Evolutionary conservation across 257 asterid genomes (phyloP), one percentile per base, ranked within the genome.

Genomic region (Plantago ovata): DNA sequence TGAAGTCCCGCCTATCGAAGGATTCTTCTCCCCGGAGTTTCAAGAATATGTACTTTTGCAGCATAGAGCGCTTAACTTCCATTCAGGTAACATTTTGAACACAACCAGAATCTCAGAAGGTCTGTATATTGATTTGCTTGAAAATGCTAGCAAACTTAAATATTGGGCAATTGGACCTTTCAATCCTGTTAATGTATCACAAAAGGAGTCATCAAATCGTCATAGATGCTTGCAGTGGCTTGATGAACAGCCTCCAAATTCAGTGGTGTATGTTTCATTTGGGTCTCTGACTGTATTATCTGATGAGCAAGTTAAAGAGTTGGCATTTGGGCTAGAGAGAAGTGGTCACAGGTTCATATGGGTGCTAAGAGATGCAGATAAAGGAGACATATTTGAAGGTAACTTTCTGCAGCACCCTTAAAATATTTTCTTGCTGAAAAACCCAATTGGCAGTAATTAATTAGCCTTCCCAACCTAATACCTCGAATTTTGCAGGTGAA

Each of bases 321-420:
- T 54, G 28, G 60, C 60, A n/a, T n/a, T 54, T 38, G 60, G 60
- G 16, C 22, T 36, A 11, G 43, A 53, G 24, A 53, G 9, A 33
- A 53, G 59, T 23, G 43, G 33, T 3, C 59, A 53, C 7, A 53
- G 15, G 14, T 53, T 53, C 40, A 38, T 53, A 15, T 53, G 59
- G 59, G 59, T 53, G 10, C 43, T 53, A 36, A 13, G 59, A 23
- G 59, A 53, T 16, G 59, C 59, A 14, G 59, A 53, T 33, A n/a
- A 36, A 53, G 59, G 59, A 33, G 59, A 53, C 14, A 18, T 2
- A 5, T 53, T 53, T 15, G 18, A 16, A 53, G 59, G 58, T 47
- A 7, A n/a, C n/a, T n/a, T n/a, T n/a, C n/a, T n/a, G n/a, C n/a
- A n/a, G n/a, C n/a, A n/a, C n/a, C n/a, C n/a, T n/a, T n/a, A n/a